Conservation (phyloP, 495 filamentous ascomycete species). For the Bombardia bombarda region DNA sequence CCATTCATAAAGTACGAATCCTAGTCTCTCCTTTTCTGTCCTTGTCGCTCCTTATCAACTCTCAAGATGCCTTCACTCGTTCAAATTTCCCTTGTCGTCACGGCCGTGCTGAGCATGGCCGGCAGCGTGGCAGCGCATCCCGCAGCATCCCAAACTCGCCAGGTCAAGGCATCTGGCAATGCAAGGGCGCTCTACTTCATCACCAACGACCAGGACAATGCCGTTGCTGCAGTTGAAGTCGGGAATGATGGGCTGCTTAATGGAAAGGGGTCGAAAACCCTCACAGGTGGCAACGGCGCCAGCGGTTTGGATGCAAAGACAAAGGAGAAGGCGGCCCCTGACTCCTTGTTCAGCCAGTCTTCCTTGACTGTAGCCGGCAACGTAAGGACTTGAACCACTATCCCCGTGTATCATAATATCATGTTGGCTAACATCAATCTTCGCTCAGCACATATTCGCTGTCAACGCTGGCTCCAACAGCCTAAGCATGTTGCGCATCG, state of each 20-base stretch:
- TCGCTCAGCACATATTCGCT: slow-evolving; percentile 38
- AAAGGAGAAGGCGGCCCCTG: slow-evolving; percentile 34
- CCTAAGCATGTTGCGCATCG: slow-evolving; percentile 46
- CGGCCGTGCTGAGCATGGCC: slow-evolving; percentile 4
- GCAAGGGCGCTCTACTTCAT: slow-evolving; percentile 43
- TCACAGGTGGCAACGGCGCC: slow-evolving; percentile 32
- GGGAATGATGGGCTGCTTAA: slow-evolving; percentile 34
- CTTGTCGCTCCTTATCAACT: not conserved
- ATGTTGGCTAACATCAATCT: not conserved
- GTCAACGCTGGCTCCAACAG: slow-evolving; percentile 57
- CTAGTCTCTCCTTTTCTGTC: not conserved
- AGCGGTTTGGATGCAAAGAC: slow-evolving; percentile 21
- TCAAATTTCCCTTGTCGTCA: not conserved
- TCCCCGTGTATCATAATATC: not conserved
- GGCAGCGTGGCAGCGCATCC: not conserved
- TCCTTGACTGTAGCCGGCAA: slow-evolving; percentile 39
- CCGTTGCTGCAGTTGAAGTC: slow-evolving; percentile 40
- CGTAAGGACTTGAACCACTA: slow-evolving; percentile 21
- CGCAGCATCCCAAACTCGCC: not conserved
- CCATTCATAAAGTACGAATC: no score
- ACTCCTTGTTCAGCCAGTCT: slow-evolving; percentile 45
- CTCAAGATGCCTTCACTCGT: not conserved
- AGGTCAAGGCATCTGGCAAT: slow-evolving; percentile 4
- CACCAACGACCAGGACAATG: slow-evolving; percentile 40
- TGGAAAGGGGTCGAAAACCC: slow-evolving; percentile 21